Conservation (phyloP, 345 rosid species). For the Brassica juncea region DNA sequence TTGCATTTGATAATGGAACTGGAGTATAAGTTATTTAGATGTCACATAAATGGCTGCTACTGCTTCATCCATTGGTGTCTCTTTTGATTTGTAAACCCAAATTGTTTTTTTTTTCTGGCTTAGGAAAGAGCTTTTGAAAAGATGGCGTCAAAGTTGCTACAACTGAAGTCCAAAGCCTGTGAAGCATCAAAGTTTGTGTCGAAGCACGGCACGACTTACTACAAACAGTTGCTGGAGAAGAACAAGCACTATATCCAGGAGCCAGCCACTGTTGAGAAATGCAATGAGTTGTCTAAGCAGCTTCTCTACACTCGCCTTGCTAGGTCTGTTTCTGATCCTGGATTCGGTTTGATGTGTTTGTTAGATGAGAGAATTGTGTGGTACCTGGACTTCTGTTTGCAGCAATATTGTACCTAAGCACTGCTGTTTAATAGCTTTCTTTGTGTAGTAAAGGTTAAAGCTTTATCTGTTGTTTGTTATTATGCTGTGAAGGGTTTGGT, state of each 20-base stretch:
- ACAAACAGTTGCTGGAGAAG: conserved; percentile 75
- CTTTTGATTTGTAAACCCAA: not conserved
- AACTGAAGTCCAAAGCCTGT: conserved; percentile 72
- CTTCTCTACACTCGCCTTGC: conserved; percentile 87
- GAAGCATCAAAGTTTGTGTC: conserved; percentile 66
- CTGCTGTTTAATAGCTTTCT: not conserved
- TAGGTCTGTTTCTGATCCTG: conserved; percentile 47
- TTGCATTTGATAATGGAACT: not conserved
- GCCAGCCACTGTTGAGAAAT: conserved; percentile 80
- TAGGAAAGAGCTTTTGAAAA: conserved; percentile 22
- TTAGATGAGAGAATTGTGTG: not conserved
- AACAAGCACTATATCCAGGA: conserved; percentile 80
- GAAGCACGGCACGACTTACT: conserved; percentile 70
- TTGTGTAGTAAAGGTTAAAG: not conserved
- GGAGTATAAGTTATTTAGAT: not conserved
- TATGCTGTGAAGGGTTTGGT: not conserved
- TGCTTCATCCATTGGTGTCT: not conserved
- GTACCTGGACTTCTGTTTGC: not conserved
- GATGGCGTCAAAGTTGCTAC: conserved; percentile 64
- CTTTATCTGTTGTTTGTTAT: not conserved
- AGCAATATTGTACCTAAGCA: not conserved
- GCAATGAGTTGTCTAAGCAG: conserved; percentile 74
- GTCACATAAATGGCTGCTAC: not conserved
- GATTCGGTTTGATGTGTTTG: not conserved
- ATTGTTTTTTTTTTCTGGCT: conserved; percentile 24